These are phyloP conservation scores for Gracilaria caudata DNA, from an alignment of 23 red algal genomes.

Conservation along the genomic window DNA sequence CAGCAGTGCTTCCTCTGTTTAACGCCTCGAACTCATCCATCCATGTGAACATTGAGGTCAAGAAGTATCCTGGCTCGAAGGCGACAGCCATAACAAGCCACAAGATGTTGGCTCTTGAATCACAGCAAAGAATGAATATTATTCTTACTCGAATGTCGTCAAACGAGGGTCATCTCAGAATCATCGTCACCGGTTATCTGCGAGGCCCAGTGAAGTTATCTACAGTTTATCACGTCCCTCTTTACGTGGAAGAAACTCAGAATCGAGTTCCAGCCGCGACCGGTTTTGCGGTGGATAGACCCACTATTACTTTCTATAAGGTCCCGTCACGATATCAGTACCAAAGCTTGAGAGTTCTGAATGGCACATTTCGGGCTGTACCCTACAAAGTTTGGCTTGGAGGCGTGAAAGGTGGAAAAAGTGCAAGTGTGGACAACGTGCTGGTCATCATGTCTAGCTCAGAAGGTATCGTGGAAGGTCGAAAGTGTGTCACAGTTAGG, in stretches of 20 bases:
- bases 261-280: constrained; percentile 21
- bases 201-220: constrained; percentile 11
- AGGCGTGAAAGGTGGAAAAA: neutral
- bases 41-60: constrained; percentile 23
- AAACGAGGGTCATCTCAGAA: constrained; percentile 18
- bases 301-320: constrained; percentile 50
- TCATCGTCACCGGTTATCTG: constrained; percentile 33
- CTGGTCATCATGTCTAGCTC: neutral
- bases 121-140: constrained; percentile 35
- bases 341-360: constrained; percentile 21
- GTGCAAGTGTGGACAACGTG: neutral
- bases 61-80: constrained; percentile 10
- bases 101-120: constrained; percentile 28
- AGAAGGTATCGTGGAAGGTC: constrained; percentile 15
- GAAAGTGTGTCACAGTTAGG: constrained; percentile 34
- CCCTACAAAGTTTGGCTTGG: constrained; percentile 52
- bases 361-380: constrained; percentile 10
- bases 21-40: constrained; percentile 32
- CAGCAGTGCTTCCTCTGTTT: constrained; percentile 45
- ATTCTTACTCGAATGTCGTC: constrained; percentile 20
- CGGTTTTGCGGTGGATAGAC: constrained; percentile 48
- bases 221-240: constrained; percentile 56
- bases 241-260: constrained; percentile 10
- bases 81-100: constrained; percentile 17
- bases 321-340: neutral